A percentile compares a stretch with the other conserved stretches of the same genome.
phyloP scores from a whole-genome alignment of 169 alveolate genomes.

The Plasmodium reichenowi region DNA sequence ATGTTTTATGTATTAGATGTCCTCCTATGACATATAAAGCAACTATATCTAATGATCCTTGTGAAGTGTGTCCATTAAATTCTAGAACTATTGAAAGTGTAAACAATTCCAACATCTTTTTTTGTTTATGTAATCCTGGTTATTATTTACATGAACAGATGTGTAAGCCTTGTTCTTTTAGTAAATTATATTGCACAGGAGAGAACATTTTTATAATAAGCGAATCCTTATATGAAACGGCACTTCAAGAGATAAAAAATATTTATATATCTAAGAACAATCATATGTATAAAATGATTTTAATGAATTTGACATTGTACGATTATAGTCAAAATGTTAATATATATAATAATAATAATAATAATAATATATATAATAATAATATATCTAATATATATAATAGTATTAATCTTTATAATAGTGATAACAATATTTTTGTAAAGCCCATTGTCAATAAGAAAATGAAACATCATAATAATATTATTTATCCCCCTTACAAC shows the following conservation, averaged over 20 bases:
- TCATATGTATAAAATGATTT: conserved; percentile 13
- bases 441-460: neutral
- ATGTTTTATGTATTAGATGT: conserved; percentile 79
- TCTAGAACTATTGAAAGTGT: conserved; percentile 77
- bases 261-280: neutral
- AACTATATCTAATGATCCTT: conserved; percentile 83
- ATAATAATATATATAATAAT: neutral
- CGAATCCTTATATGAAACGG: conserved; percentile 12
- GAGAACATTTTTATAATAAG: conserved; percentile 73
- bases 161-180: conserved; percentile 86
- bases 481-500: neutral
- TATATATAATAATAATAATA: neutral
- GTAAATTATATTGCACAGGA: conserved; percentile 86
- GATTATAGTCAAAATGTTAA: conserved; percentile 6
- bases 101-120: conserved; percentile 83
- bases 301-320: conserved; percentile 15
- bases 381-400: neutral
- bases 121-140: conserved; percentile 88
- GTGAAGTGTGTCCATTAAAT: conserved; percentile 84
- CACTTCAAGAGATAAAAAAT: neutral
- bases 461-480: neutral
- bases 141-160: conserved; percentile 81
- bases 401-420: neutral
- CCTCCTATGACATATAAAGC: conserved; percentile 83
- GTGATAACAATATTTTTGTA: neutral